These are phyloP conservation scores for Penicillium psychrosexuale DNA, from an alignment of 2,329 filamentous ascomycete genomes.

Conservation along the genomic window DNA sequence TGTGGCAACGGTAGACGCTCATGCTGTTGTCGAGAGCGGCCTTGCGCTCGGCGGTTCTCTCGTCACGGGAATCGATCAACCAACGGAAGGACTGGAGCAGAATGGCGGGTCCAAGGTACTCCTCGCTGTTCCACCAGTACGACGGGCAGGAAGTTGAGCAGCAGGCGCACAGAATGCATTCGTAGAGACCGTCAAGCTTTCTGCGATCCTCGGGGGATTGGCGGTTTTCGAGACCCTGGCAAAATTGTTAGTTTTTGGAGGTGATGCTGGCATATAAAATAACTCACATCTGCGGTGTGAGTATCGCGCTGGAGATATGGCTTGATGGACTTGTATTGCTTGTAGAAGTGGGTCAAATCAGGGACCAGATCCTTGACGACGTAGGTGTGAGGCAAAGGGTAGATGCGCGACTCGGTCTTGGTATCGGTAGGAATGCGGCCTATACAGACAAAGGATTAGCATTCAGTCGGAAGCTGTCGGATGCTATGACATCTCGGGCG, in stretches of 20 bases:
- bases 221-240: slow-evolving; percentile 82
- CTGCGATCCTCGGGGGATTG: slow-evolving; percentile 88
- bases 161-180: slow-evolving; percentile 99
- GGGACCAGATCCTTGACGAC: slow-evolving; percentile 98
- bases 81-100: slow-evolving; percentile 97
- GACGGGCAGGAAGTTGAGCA: slow-evolving; percentile 99
- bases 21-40: slow-evolving; percentile 94
- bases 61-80: slow-evolving; percentile 91
- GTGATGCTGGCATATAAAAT: slow-evolving; percentile 17
- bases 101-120: slow-evolving; percentile 95
- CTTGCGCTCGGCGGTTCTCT: slow-evolving; percentile 84
- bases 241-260: neutral
- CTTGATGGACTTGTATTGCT: slow-evolving; percentile 99
- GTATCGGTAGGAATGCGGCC: slow-evolving; percentile 90
- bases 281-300: slow-evolving; percentile 73
- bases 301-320: slow-evolving; percentile 93
- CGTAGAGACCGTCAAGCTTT: slow-evolving; percentile 97
- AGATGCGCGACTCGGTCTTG: slow-evolving; percentile 81
- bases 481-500: neutral
- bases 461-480: neutral
- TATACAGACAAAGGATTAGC: slow-evolving; percentile 40
- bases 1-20: slow-evolving; percentile 98
- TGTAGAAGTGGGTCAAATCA: slow-evolving; percentile 98
- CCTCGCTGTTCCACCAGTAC: slow-evolving; percentile 99
- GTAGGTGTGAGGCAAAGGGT: slow-evolving; percentile 97